Evolutionary conservation across 352 stramenopile species (phyloP), one percentile per base, ranked within the genome.

Genomic region (Hyaloperonospora arabidopsidis): DNA sequence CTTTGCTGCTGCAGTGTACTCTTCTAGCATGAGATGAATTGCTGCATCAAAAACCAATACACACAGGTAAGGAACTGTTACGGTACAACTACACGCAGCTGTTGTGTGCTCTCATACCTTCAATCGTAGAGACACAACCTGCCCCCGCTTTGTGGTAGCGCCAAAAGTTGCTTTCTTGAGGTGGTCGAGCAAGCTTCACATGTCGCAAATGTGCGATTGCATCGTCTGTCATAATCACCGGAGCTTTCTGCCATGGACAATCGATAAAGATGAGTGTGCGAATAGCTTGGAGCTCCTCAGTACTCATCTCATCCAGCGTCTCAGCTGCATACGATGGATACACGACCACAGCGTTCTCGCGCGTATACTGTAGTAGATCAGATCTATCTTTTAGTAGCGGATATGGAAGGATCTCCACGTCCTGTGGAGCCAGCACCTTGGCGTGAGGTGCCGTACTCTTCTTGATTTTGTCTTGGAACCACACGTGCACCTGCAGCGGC

Each of bases 381-480:
- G 65, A 50, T 32, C 54, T 25, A 23, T 74, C 56, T 13, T 85
- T 63, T 2, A 5, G 32, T 5, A 36, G 17, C 3, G 75, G 77
- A 18, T 74, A 84, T 11, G 67, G 71, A 6, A 92, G 63, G 57
- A 94, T 89, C 57, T 81, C 56, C 7, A 90, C 81, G 50, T 92
- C 75, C 2, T 76, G 43, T 1, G 78, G 72, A 15, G 84, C 81
- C 17, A 94, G 55, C 25, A 89, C 72, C 59, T 92, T 94, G 45
- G 79, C 84, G 38, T 92, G 81, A n/a, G 84, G 79, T 21, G 84
- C 84, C 28, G 84, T 92, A 70, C 84, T 94, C 65, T 94, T 94
- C 63, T 89, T 89, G 52, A 86, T 72, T 51, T 94, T 92, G 71
- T 94, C 84, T 29, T 91, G 84, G 57, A 94, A 94, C 71, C 77